Percentiles rank a stretch among this genome's conserved stretches.
Evolutionary conservation across 352 stramenopile genomes (phyloP).

Genomic region (Globisporangium acanthophoron): DNA sequence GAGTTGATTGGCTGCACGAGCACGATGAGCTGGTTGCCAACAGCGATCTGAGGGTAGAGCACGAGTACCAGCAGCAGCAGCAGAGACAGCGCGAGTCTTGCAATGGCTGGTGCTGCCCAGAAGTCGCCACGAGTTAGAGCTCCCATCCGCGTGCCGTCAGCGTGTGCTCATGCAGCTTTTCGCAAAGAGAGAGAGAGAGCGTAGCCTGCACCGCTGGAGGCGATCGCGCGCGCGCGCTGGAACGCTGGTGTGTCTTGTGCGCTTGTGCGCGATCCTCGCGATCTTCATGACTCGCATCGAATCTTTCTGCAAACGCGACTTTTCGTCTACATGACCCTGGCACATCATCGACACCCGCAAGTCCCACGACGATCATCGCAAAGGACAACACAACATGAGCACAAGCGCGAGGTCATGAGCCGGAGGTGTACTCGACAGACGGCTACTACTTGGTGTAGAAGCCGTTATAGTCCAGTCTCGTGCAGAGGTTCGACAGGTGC

Average conservation of each 20-base stretch:
- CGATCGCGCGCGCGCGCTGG: too few species aligned
- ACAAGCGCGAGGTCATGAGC: background rate
- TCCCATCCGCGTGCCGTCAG: background rate
- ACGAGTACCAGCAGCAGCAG: background rate
- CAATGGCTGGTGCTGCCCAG: background rate
- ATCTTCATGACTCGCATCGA: background rate
- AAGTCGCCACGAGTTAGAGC: background rate
- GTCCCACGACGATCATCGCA: background rate
- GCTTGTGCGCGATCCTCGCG: too few species aligned
- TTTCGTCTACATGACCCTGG: background rate
- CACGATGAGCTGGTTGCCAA: conserved; percentile 44
- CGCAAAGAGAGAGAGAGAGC: background rate
- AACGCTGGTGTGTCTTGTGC: too few species aligned
- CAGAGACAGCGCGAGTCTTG: background rate
- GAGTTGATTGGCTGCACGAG: conserved; percentile 66
- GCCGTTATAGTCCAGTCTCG: conserved; percentile 56
- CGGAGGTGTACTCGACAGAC: background rate
- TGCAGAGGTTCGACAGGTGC: conserved; percentile 61
- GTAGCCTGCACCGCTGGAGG: background rate
- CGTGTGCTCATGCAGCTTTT: background rate
- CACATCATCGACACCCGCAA: background rate
- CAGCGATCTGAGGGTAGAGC: conserved; percentile 4
- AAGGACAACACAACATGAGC: background rate
- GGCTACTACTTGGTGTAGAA: conserved; percentile 57
- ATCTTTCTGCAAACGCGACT: background rate